Evolutionary conservation across 176 grass and related monocot genomes (phyloP).

Genomic region (Aegilops sharonensis): DNA sequence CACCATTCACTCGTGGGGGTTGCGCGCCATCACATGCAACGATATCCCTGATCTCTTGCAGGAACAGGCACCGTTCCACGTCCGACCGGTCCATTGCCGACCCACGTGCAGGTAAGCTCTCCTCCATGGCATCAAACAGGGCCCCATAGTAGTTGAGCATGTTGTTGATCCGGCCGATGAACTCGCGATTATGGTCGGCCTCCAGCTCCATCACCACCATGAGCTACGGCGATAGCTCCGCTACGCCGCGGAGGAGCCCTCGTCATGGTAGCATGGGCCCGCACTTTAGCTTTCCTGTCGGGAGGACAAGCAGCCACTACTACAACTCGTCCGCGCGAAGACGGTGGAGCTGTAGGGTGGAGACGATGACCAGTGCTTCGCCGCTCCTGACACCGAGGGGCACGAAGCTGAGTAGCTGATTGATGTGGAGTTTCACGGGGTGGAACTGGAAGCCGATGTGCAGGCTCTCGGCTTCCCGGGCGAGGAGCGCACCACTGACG

Average conservation of each 20-base stretch:
- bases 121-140: not conserved
- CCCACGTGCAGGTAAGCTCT: not conserved
- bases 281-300: not conserved
- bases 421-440: conserved; percentile 31
- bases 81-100: conserved; percentile 26
- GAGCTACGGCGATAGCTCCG: conserved; percentile 42
- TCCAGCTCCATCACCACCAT: conserved; percentile 64
- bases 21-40: conserved; percentile 29
- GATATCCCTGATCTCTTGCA: conserved; percentile 62
- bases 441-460: conserved; percentile 43
- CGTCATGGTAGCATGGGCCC: not conserved
- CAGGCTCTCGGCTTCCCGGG: conserved; percentile 38
- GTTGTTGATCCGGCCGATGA: not conserved
- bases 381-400: conserved; percentile 26
- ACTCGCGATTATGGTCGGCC: conserved; percentile 42
- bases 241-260: conserved; percentile 38
- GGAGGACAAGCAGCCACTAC: not conserved
- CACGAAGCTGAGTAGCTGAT: not conserved
- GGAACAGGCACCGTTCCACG: conserved; percentile 42
- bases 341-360: conserved; percentile 48
- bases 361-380: conserved; percentile 45
- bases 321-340: conserved; percentile 15
- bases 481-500: conserved; percentile 20
- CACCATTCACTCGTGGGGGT: conserved; percentile 47
- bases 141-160: not conserved